Conservation (phyloP, 805 yeast genomes). For the Candida railenensis region DNA sequence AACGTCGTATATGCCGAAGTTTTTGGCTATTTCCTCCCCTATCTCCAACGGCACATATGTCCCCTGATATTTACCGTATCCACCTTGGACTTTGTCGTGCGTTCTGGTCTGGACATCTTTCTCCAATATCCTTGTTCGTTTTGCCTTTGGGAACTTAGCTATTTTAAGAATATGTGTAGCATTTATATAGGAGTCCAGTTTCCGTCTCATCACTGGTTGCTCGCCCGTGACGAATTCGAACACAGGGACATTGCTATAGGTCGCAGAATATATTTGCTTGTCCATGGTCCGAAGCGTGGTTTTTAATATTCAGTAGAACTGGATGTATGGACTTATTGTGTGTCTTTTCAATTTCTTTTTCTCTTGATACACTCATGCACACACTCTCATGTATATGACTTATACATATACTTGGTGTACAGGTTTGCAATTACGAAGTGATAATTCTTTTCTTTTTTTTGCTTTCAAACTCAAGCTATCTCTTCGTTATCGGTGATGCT, state of each 20-base stretch:
- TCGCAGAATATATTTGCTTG: constrained; percentile 60
- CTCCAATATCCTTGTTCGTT: constrained; percentile 62
- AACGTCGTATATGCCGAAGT: constrained; percentile 46
- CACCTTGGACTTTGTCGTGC: constrained; percentile 73
- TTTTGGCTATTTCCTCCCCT: constrained; percentile 39
- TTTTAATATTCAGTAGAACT: not conserved
- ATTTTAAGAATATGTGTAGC: constrained; percentile 71
- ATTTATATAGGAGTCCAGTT: constrained; percentile 63
- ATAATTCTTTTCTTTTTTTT: too few species aligned
- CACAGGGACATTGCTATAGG: constrained; percentile 73
- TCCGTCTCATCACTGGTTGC: constrained; percentile 69
- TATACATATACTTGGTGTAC: too few species aligned
- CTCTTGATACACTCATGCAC: too few species aligned
- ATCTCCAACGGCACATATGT: constrained; percentile 44
- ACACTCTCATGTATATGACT: too few species aligned
- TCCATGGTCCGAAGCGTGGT: too few species aligned
- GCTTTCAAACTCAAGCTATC: too few species aligned
- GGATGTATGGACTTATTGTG: not conserved
- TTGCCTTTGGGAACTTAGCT: constrained; percentile 66
- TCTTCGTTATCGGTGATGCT: too few species aligned
- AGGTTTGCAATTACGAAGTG: too few species aligned
- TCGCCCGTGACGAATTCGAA: constrained; percentile 66
- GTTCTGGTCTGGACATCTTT: constrained; percentile 61
- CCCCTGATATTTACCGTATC: constrained; percentile 66
- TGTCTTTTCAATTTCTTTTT: too few species aligned